phyloP scores from a whole-genome alignment of 352 stramenopile species.

The Phytophthora melonis region DNA sequence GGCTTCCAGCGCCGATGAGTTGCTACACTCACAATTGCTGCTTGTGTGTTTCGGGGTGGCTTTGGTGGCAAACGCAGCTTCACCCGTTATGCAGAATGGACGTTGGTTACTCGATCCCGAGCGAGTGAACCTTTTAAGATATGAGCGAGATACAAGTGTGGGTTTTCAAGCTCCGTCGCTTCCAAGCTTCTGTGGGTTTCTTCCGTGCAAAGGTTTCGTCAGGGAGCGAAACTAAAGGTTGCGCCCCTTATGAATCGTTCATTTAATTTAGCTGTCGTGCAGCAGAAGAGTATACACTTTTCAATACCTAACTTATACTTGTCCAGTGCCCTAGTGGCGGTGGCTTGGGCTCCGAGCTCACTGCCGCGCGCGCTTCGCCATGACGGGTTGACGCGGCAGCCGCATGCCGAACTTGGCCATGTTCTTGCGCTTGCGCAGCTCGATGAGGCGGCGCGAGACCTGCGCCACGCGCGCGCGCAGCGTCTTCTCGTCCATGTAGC shows the following conservation, averaged over 20 bases:
- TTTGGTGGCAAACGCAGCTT: too few species aligned
- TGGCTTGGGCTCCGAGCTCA: neutral
- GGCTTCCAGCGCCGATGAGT: too few species aligned
- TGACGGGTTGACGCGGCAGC: slow-evolving; percentile 9
- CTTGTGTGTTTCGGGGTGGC: too few species aligned
- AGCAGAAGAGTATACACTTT: slow-evolving; percentile 21
- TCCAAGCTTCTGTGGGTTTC: too few species aligned
- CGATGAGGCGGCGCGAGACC: slow-evolving; percentile 62
- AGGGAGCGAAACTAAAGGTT: too few species aligned
- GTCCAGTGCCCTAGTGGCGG: slow-evolving; percentile 7
- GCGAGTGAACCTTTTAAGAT: too few species aligned
- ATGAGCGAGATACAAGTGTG: too few species aligned
- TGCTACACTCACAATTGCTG: too few species aligned
- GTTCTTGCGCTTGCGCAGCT: slow-evolving; percentile 71
- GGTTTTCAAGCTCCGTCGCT: too few species aligned
- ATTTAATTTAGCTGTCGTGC: slow-evolving; percentile 11
- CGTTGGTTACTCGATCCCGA: too few species aligned
- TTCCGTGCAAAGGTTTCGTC: too few species aligned
- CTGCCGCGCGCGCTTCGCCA: slow-evolving; percentile 10
- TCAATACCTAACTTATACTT: slow-evolving; percentile 34
- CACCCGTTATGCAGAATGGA: too few species aligned
- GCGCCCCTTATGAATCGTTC: slow-evolving; percentile 8
- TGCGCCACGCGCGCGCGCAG: slow-evolving; percentile 62
- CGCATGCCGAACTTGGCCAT: slow-evolving; percentile 36
- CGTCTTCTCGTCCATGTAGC: slow-evolving; percentile 70